Evolutionary conservation across 352 stramenopile genomes (phyloP).

Genomic region (Blastocystis sp.): DNA sequence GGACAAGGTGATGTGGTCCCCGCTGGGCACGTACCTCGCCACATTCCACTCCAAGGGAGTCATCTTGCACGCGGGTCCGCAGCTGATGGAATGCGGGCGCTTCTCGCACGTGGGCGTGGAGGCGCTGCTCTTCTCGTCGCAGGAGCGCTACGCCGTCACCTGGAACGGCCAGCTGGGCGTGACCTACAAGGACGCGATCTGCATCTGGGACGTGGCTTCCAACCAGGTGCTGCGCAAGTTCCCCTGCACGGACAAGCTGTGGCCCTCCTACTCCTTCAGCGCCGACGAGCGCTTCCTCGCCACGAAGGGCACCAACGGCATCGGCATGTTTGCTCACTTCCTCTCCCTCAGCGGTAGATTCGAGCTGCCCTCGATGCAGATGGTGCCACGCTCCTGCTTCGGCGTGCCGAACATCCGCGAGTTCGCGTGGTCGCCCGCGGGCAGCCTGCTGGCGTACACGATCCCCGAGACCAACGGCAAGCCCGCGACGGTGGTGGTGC

Average conservation of each 20-base stretch:
- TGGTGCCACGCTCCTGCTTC: constrained; percentile 33
- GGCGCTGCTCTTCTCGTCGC: neutral
- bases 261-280: constrained; percentile 39
- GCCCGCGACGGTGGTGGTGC: constrained; percentile 17
- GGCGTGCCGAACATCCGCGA: neutral
- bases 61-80: neutral
- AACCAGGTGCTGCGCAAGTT: constrained; percentile 44
- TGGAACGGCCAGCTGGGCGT: constrained; percentile 44
- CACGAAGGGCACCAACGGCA: constrained; percentile 22
- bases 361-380: constrained; percentile 11
- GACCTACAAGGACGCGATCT: constrained; percentile 24
- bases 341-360: neutral
- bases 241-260: constrained; percentile 25
- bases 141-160: constrained; percentile 37
- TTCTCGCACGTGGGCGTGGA: neutral
- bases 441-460: constrained; percentile 4
- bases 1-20: constrained; percentile 10
- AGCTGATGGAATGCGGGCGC: neutral
- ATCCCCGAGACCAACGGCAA: constrained; percentile 27
- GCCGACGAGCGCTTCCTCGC: constrained; percentile 42
- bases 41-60: constrained; percentile 23
- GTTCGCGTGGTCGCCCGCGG: constrained; percentile 33
- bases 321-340: neutral
- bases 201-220: constrained; percentile 4
- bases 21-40: constrained; percentile 34